Base-by-base conservation (phyloP, 148 eudicot species). In the Chenopodium formosanum region DNA sequence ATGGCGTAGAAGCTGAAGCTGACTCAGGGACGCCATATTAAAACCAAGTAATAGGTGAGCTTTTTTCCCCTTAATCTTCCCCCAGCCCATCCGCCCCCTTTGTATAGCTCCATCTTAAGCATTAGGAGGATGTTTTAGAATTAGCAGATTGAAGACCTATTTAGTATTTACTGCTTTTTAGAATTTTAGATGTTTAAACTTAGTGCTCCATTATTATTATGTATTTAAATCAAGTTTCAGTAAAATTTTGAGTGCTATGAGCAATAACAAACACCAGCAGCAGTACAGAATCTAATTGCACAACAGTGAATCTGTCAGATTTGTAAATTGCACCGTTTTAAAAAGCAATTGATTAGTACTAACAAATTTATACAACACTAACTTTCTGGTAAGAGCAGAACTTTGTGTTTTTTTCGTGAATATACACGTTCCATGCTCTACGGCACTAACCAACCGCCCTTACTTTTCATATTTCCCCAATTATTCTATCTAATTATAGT, bases 401-500 rank as follows among this genome's bases (percentile, higher is more conserved):
- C 19, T n/a, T 73, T 47, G 76, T 32, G 25, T 32, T 37, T 37
- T 71, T 7, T 0, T 19, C 17, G 31, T 79, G 67, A 52, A 73
- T 71, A 16, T 80, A 52, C 82, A 80, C 58, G 81, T 70, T 70
- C 10, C 19, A 32, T 79, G 58, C 82, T 58, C 82, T 53, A 73
- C 29, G 19, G 25, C 23, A 11, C 76, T 80, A 12, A 46, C 60
- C 44, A 63, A 40, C 62, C 14, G 22, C 31, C 64, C 58, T 23
- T 6, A 7, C 50, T 73, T 80, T 80, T 64, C 31, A 73, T 63
- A 63, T 73, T 46, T 29, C 5, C 56, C 53, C 64, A 50, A 64
- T 12, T 71, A 56, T 58, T 72, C 70, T 27, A 46, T 62, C n/a
- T 2, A 53, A 63, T 53, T 10, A 34, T 32, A 79, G 16, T 71